phyloP scores from a whole-genome alignment of 768 basidiomycete species.

The Termitomyces sp. region DNA sequence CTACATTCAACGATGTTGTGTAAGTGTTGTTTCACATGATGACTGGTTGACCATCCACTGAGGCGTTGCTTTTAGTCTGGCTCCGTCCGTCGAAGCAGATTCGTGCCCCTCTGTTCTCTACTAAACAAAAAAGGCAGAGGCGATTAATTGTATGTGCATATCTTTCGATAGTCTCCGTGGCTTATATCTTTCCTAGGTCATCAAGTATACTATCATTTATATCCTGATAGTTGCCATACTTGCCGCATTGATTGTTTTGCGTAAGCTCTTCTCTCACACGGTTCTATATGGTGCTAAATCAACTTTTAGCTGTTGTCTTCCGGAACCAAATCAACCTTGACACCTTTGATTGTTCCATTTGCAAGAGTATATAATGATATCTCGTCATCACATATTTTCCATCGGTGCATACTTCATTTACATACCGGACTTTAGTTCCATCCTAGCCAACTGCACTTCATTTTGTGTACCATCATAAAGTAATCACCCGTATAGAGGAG shows the following conservation, averaged over 20 bases:
- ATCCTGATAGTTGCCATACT: conserved; percentile 70
- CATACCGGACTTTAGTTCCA: conserved; percentile 21
- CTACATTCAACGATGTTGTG: conserved; percentile 93
- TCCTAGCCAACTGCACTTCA: conserved; percentile 15
- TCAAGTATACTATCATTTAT: conserved; percentile 87
- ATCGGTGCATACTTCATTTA: conserved; percentile 14
- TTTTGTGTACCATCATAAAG: conserved; percentile 20
- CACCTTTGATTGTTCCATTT: conserved; percentile 75
- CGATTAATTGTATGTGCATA: conserved; percentile 73
- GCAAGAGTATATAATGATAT: conserved; percentile 77
- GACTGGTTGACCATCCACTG: not conserved
- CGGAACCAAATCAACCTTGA: conserved; percentile 55
- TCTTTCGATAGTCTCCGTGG: conserved; percentile 1
- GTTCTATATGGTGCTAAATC: not conserved
- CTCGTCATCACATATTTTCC: conserved; percentile 23
- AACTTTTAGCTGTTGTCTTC: conserved; percentile 70
- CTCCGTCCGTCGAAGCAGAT: conserved; percentile 93
- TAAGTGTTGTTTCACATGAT: conserved; percentile 36
- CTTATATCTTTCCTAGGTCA: conserved; percentile 40
- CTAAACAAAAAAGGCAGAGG: conserved; percentile 89
- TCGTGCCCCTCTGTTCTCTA: conserved; percentile 88
- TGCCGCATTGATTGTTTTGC: conserved; percentile 78
- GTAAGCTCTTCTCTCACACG: conserved; percentile 40
- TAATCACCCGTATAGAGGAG: conserved; percentile 16
- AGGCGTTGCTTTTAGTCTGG: conserved; percentile 65